Conservation (phyloP, 768 basidiomycete species). For the Solioccasus polychromus region DNA sequence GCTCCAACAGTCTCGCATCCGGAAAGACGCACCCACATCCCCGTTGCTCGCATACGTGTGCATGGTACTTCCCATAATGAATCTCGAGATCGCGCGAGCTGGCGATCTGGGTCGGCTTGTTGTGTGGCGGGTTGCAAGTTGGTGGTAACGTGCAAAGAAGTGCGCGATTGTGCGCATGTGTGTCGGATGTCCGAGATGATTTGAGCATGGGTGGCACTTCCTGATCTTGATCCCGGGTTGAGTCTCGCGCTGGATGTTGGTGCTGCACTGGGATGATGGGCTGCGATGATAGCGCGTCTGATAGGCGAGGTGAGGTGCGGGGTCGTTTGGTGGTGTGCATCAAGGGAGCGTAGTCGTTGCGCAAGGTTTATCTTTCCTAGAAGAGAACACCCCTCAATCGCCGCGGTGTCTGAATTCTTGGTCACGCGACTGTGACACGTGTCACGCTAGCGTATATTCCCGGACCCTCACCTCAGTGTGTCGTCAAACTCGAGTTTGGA, state of each 20-base stretch:
- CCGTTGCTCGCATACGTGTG: slow-evolving; percentile 71
- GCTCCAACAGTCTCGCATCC: slow-evolving; percentile 69
- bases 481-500: too few relatives aligned
- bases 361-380: not conserved
- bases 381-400: not conserved
- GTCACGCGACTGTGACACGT: slow-evolving; percentile 16
- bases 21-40: slow-evolving; percentile 84
- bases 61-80: slow-evolving; percentile 83
- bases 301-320: slow-evolving; percentile 27
- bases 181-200: slow-evolving; percentile 29
- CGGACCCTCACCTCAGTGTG: too few relatives aligned
- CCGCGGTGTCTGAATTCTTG: slow-evolving; percentile 21
- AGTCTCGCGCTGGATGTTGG: not conserved
- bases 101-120: slow-evolving; percentile 58
- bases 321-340: slow-evolving; percentile 34
- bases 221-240: slow-evolving; percentile 10
- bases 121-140: slow-evolving; percentile 63
- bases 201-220: slow-evolving; percentile 30
- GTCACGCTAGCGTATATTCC: too few relatives aligned
- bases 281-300: slow-evolving; percentile 34
- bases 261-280: slow-evolving; percentile 27
- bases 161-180: slow-evolving; percentile 31
- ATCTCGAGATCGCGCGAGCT: slow-evolving; percentile 70
- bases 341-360: not conserved
- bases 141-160: slow-evolving; percentile 77